Evolutionary conservation across 495 filamentous ascomycete genomes (phyloP), one percentile per base, ranked within the genome.

Genomic region (Xylaria palmicola): DNA sequence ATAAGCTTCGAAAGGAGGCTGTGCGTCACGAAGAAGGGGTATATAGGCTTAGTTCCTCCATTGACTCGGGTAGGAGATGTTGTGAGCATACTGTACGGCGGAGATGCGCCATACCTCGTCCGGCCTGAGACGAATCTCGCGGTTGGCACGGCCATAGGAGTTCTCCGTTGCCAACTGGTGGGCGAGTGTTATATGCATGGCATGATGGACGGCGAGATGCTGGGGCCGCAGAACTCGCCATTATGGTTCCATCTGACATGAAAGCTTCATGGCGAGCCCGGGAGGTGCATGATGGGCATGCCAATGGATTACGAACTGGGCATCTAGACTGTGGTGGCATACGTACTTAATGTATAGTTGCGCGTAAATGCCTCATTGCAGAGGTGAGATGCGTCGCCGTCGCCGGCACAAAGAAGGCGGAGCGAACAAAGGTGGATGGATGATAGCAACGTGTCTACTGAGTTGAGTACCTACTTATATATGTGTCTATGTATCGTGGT

Each of bases 111-210:
- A 32, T 59, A 41, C 19, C 48, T 60, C 1, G 40, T 64, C 8
- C 48, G 62, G 20, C n/a, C 39, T 1, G 49, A 55, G 41, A 52
- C 54, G 27, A 32, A 22, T 19, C 40, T 32, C 2, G 40, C 15
- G 39, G 37, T 27, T 39, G 20, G 30, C 30, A 10, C 48, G 7
- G n/a, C 55, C 20, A 48, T 36, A 51, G 40, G 48, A 9, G 50
- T 45, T 40, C 29, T 54, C 22, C 39, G 41, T 13, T 47, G 59
- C 27, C 39, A 48, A 32, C 56, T 70, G 29, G 54, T 72, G 27
- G 69, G 69, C 22, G 68, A 72, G 32, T 68, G 62, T 48, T 70
- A 72, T 45, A 59, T 68, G 37, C 69, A 72, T 45, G 68, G 68
- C 2, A 62, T 72, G 62, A 71, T 72, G 68, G 50, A 68, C 26